phyloP scores from a whole-genome alignment of 176 grass and related monocot genomes.

The Pharus latifolius region DNA sequence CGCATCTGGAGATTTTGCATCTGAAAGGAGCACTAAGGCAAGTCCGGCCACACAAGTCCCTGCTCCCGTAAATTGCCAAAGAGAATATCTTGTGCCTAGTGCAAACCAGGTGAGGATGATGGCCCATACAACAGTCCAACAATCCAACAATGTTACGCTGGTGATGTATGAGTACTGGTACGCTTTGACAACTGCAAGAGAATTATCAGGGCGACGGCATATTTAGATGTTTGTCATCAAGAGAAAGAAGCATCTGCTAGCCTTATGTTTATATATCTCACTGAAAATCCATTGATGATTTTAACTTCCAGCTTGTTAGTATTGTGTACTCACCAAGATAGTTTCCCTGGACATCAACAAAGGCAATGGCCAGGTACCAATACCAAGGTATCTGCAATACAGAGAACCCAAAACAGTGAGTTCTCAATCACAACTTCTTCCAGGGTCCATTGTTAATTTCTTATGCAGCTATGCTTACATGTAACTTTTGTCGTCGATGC shows the following conservation, averaged over 20 bases:
- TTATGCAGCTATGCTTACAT: conserved; percentile 16
- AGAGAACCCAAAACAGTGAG: background rate
- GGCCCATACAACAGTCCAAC: conserved; percentile 74
- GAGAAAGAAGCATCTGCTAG: background rate
- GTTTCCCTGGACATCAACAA: conserved; percentile 73
- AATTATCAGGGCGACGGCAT: background rate
- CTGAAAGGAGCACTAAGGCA: conserved; percentile 62
- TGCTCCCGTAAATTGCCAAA: conserved; percentile 48
- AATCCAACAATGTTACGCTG: conserved; percentile 65
- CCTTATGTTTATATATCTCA: background rate
- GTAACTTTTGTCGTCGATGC: conserved; percentile 30
- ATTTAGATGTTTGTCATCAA: background rate
- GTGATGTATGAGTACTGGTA: conserved; percentile 79
- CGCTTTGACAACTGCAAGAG: conserved; percentile 47
- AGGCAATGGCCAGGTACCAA: conserved; percentile 63
- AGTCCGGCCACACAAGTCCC: conserved; percentile 49
- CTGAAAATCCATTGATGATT: background rate
- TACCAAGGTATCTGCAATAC: conserved; percentile 80
- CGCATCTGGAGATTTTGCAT: conserved; percentile 16
- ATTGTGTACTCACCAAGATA: conserved; percentile 51
- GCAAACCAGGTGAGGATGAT: conserved; percentile 62
- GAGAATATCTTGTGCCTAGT: conserved; percentile 54
- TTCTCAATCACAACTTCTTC: background rate
- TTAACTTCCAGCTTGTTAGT: background rate
- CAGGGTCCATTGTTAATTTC: background rate